These are phyloP conservation scores for Hydrangea macrophylla DNA, from an alignment of 148 eudicot genomes.

Conservation along the genomic window DNA sequence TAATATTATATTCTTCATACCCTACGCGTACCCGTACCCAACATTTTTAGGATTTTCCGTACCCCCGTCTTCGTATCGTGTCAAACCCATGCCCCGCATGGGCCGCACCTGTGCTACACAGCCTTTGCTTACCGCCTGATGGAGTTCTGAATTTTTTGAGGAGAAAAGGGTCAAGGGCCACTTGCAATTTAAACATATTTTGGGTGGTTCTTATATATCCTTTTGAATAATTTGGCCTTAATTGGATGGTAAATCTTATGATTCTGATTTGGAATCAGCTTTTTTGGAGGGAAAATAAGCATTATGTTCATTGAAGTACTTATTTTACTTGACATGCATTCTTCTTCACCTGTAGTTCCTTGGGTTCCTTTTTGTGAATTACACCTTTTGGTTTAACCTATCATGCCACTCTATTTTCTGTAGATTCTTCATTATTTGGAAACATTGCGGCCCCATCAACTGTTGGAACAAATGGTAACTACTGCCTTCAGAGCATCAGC, in stretches of 20 bases:
- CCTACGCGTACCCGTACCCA: too few relatives aligned
- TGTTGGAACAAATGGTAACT: constrained; percentile 95
- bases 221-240: neutral
- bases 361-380: neutral
- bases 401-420: constrained; percentile 11
- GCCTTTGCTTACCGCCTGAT: too few relatives aligned
- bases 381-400: neutral
- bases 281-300: neutral
- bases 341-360: neutral
- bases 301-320: neutral
- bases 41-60: too few relatives aligned
- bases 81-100: too few relatives aligned
- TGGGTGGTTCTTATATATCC: neutral
- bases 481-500: constrained; percentile 85
- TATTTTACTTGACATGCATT: neutral
- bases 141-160: too few relatives aligned
- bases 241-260: neutral
- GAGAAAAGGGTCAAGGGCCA: too few relatives aligned
- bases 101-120: too few relatives aligned
- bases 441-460: constrained; percentile 74
- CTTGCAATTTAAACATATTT: neutral
- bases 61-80: too few relatives aligned
- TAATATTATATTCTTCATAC: too few relatives aligned
- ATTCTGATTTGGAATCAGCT: neutral
- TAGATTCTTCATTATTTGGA: constrained; percentile 95